Evolutionary conservation across 768 basidiomycete species (phyloP).

Genomic region (Lactifluus hygrophoroides): DNA sequence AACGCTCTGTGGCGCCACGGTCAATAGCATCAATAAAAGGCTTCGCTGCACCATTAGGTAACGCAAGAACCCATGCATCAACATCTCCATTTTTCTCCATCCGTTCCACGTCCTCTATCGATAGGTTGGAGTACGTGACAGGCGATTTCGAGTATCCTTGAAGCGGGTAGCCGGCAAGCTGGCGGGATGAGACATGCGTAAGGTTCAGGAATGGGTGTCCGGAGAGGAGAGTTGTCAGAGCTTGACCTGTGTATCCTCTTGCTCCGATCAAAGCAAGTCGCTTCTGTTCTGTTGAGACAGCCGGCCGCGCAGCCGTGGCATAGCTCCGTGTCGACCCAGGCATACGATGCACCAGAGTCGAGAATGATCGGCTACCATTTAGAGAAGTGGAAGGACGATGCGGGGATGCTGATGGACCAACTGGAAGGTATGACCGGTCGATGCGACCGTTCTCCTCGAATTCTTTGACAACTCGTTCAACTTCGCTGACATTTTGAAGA

Average conservation of each 20-base stretch:
- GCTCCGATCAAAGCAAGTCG: constrained; percentile 93
- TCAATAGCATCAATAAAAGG: constrained; percentile 96
- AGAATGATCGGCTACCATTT: constrained; percentile 45
- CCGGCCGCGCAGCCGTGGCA: constrained; percentile 48
- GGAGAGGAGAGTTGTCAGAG: constrained; percentile 79
- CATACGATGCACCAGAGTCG: constrained; percentile 44
- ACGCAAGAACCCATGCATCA: constrained; percentile 98
- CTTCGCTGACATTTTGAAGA: constrained; percentile 81
- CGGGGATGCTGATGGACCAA: constrained; percentile 62
- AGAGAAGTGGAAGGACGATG: constrained; percentile 33
- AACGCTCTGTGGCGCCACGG: constrained; percentile 52
- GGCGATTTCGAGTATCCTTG: constrained; percentile 71
- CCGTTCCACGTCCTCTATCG: constrained; percentile 63
- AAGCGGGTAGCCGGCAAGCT: constrained; percentile 76
- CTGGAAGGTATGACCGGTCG: constrained; percentile 83
- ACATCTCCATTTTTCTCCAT: constrained; percentile 89
- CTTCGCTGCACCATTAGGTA: constrained; percentile 96
- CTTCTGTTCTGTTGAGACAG: constrained; percentile 59
- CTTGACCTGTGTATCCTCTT: constrained; percentile 91
- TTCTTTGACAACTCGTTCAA: constrained; percentile 72
- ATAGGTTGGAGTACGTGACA: constrained; percentile 75
- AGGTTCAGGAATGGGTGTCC: constrained; percentile 83
- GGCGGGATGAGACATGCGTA: constrained; percentile 93
- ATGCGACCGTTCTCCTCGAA: constrained; percentile 71
- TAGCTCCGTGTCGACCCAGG: constrained; percentile 64